Conservation (phyloP, 352 stramenopile genomes). For the Pythium plurisporium region DNA sequence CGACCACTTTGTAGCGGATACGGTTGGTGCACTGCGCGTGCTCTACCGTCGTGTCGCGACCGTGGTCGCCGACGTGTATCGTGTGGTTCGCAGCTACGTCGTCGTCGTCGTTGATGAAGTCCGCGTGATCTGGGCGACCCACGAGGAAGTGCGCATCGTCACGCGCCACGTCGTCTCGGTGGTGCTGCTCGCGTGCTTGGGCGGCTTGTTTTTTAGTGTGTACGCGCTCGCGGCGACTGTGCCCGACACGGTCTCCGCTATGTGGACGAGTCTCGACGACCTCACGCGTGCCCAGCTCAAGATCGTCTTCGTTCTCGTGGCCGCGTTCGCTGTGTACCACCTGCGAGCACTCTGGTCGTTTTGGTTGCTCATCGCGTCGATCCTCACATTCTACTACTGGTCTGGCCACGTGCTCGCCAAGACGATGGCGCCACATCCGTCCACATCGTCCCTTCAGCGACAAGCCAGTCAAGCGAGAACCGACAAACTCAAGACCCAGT, state of each 20-base stretch:
- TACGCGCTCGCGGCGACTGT: conserved; percentile 27
- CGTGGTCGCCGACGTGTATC: conserved; percentile 6
- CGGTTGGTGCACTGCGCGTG: not conserved
- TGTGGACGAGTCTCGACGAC: conserved; percentile 34
- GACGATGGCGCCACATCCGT: conserved; percentile 11
- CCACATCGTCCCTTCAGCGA: not conserved
- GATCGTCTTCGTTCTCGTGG: conserved; percentile 23
- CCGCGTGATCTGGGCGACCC: conserved; percentile 24
- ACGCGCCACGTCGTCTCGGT: conserved; percentile 24
- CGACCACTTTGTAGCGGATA: conserved; percentile 16
- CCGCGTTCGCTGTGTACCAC: conserved; percentile 26
- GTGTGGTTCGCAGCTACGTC: conserved; percentile 8
- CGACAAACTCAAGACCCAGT: not conserved
- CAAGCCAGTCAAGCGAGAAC: conserved; percentile 11
- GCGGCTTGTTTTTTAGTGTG: conserved; percentile 25
- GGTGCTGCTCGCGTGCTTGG: conserved; percentile 18
- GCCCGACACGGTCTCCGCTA: conserved; percentile 23
- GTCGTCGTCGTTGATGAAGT: not conserved
- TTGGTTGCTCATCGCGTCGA: conserved; percentile 25
- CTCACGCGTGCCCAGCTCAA: conserved; percentile 42
- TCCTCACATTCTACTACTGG: conserved; percentile 44
- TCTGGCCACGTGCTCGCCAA: conserved; percentile 37
- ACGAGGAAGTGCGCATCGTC: conserved; percentile 34
- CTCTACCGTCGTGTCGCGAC: conserved; percentile 6
- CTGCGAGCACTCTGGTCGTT: conserved; percentile 37